phyloP scores from a whole-genome alignment of 495 filamentous ascomycete species.

The Evansstolkia leycettana region DNA sequence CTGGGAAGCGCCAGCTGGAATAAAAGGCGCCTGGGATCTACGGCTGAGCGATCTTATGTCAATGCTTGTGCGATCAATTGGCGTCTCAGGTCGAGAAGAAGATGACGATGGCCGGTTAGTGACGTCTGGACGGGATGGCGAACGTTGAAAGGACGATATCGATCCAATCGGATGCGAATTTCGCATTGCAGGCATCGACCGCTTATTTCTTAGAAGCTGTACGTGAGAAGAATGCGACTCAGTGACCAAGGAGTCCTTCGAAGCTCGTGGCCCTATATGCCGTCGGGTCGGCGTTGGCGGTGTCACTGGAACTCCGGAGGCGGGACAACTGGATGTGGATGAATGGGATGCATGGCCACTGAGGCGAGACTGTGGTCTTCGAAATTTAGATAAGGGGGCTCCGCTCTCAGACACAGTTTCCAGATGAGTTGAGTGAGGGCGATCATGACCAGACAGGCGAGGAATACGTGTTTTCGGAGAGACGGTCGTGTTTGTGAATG shows the following conservation, averaged over 20 bases:
- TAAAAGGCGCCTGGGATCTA: constrained; percentile 58
- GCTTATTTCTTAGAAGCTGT: constrained; percentile 70
- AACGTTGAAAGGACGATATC: constrained; percentile 17
- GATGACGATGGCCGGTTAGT: constrained; percentile 27
- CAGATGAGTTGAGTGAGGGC: constrained; percentile 56
- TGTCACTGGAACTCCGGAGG: constrained; percentile 35
- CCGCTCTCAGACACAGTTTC: constrained; percentile 91
- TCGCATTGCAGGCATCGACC: constrained; percentile 75
- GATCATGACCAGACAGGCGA: constrained; percentile 49
- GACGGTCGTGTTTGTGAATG: constrained; percentile 62
- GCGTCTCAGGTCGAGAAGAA: constrained; percentile 53
- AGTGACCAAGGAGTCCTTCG: constrained; percentile 35
- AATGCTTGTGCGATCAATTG: constrained; percentile 46
- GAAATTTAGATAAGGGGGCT: constrained; percentile 47
- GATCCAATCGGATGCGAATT: constrained; percentile 27
- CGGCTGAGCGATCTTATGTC: constrained; percentile 44
- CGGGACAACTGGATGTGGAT: constrained; percentile 51
- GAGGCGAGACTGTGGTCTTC: constrained; percentile 52
- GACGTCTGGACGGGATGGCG: constrained; percentile 29
- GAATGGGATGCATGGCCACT: constrained; percentile 52
- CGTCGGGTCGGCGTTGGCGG: constrained; percentile 47
- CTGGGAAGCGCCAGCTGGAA: constrained; percentile 64
- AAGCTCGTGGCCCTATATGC: constrained; percentile 42
- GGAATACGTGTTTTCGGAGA: constrained; percentile 46
- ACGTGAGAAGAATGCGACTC: constrained; percentile 60